These are phyloP conservation scores for Verticillium nonalfalfae DNA, from an alignment of 2,329 filamentous ascomycete species.

Conservation along the genomic window DNA sequence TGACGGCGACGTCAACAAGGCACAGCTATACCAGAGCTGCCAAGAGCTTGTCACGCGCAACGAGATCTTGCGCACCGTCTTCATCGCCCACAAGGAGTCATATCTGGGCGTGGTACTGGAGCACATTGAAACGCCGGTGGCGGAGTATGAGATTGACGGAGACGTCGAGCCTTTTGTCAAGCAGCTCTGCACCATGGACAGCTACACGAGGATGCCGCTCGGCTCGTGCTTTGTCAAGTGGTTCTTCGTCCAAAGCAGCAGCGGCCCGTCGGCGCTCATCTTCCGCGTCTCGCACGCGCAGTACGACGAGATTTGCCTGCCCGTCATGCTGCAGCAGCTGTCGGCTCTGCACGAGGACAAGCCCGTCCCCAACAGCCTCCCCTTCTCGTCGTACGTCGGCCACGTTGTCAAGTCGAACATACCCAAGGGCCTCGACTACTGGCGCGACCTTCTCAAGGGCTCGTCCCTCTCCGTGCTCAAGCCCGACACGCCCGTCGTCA, in stretches of 20 bases:
- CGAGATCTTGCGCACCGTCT: slow-evolving; percentile 61
- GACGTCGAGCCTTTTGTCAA: slow-evolving; percentile 44
- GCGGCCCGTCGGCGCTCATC: slow-evolving; percentile 35
- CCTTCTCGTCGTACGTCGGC: slow-evolving; percentile 40
- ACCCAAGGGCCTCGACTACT: slow-evolving; percentile 51
- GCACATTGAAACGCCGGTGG: slow-evolving; percentile 42
- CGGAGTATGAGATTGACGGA: slow-evolving; percentile 44
- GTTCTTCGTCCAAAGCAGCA: slow-evolving; percentile 37
- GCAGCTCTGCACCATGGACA: slow-evolving; percentile 48
- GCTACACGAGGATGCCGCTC: slow-evolving; percentile 46
- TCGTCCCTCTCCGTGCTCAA: slow-evolving; percentile 39
- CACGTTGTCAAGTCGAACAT: slow-evolving; percentile 32
- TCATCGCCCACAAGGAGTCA: slow-evolving; percentile 42
- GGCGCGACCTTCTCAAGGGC: slow-evolving; percentile 50
- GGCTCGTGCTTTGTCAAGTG: slow-evolving; percentile 57
- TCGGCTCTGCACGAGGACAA: slow-evolving; percentile 39
- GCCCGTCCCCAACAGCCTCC: slow-evolving; percentile 22
- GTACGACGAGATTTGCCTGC: slow-evolving; percentile 63
- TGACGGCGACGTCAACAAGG: slow-evolving; percentile 39
- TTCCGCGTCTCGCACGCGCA: slow-evolving; percentile 63
- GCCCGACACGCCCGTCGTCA: slow-evolving; percentile 28
- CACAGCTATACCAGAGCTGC: slow-evolving; percentile 41
- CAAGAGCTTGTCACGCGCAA: slow-evolving; percentile 51
- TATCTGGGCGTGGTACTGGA: slow-evolving; percentile 54
- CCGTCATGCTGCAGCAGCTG: slow-evolving; percentile 54